phyloP scores from a whole-genome alignment of 169 alveolate genomes.

The Cryptosporidium xiaoi region DNA sequence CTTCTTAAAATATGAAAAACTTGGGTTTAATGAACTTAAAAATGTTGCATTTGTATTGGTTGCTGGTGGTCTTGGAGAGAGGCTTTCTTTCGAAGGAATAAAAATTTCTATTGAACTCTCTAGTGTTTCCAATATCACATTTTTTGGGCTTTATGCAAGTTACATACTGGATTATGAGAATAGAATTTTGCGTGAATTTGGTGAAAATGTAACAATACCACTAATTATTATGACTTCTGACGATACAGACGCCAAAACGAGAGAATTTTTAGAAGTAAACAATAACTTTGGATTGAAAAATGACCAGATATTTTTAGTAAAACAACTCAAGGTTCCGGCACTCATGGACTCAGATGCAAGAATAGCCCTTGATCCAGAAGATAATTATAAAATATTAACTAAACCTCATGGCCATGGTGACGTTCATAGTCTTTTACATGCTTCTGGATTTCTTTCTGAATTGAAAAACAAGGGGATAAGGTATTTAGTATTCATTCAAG shows the following conservation, averaged over 20 bases:
- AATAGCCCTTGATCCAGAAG: slow-evolving; percentile 82
- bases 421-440: slow-evolving; percentile 89
- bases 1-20: slow-evolving; percentile 83
- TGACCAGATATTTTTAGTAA: slow-evolving; percentile 86
- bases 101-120: slow-evolving; percentile 91
- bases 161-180: slow-evolving; percentile 84
- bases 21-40: slow-evolving; percentile 84
- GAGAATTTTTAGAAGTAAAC: slow-evolving; percentile 82
- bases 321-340: slow-evolving; percentile 92
- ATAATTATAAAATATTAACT: slow-evolving; percentile 82
- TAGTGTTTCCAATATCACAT: slow-evolving; percentile 81
- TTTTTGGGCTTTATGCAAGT: slow-evolving; percentile 84
- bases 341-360: slow-evolving; percentile 87
- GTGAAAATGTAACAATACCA: slow-evolving; percentile 80
- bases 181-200: slow-evolving; percentile 78
- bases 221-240: slow-evolving; percentile 93
- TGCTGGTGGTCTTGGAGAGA: slow-evolving; percentile 96
- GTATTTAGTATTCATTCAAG: slow-evolving; percentile 89
- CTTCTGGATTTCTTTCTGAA: slow-evolving; percentile 81
- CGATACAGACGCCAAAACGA: slow-evolving; percentile 90
- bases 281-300: slow-evolving; percentile 85
- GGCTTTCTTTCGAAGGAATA: slow-evolving; percentile 91
- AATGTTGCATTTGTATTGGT: slow-evolving; percentile 91
- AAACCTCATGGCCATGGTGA: slow-evolving; percentile 98
- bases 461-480: slow-evolving; percentile 85